Percentiles rank a stretch among this genome's conserved stretches.
Conservation (phyloP, 2,329 filamentous ascomycete genomes). For the Microsporum audouinii region DNA sequence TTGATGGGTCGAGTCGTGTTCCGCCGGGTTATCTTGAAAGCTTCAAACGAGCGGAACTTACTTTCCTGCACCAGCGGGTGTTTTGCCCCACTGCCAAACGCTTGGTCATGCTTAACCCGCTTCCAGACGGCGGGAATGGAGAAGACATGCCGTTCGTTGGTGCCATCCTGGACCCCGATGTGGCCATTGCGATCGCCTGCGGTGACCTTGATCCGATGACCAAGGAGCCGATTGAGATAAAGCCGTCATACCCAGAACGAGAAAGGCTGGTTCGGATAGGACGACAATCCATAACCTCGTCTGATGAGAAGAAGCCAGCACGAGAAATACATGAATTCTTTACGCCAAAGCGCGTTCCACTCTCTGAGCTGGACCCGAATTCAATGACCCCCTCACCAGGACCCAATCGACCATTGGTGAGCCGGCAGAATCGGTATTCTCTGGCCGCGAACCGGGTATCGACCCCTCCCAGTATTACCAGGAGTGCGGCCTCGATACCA, state of each 20-base stretch:
- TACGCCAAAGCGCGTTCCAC: conserved; percentile 49
- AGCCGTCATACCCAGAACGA: conserved; percentile 24
- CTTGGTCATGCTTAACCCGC: conserved; percentile 63
- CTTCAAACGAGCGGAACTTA: conserved; percentile 79
- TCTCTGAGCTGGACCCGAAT: conserved; percentile 58
- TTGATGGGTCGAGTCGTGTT: conserved; percentile 74
- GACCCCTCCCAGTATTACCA: conserved; percentile 25
- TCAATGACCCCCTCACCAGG: conserved; percentile 55
- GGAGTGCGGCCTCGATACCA: conserved; percentile 26
- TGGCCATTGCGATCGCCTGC: conserved; percentile 61
- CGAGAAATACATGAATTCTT: conserved; percentile 56
- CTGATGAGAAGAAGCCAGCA: conserved; percentile 46
- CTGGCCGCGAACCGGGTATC: conserved; percentile 45
- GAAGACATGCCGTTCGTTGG: conserved; percentile 75
- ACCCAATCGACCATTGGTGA: conserved; percentile 46
- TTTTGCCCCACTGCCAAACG: conserved; percentile 65
- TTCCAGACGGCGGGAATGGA: conserved; percentile 51
- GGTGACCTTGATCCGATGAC: conserved; percentile 86
- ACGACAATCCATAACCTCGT: conserved; percentile 33
- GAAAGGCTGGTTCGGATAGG: conserved; percentile 26
- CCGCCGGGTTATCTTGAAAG: conserved; percentile 68
- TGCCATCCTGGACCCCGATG: conserved; percentile 52
- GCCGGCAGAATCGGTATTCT: conserved; percentile 37
- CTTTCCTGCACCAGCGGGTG: conserved; percentile 88
- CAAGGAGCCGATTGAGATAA: conserved; percentile 50